A percentile compares a stretch with the other conserved stretches of the same genome.
Evolutionary conservation across 2,329 filamentous ascomycete genomes (phyloP).

Genomic region (Xylariaceae sp.): DNA sequence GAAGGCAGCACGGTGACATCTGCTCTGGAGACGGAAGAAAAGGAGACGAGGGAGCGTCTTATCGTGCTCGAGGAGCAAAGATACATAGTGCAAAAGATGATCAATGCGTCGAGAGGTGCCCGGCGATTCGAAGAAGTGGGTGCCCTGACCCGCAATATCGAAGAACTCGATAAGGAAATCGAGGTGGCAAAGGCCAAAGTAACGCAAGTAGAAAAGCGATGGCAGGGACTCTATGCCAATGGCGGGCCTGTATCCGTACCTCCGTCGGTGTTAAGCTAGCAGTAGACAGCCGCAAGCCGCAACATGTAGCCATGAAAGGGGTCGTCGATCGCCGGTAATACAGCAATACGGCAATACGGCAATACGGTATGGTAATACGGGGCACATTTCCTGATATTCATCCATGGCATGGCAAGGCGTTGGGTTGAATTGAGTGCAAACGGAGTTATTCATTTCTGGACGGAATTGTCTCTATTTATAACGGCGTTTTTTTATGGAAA

Average conservation of each 20-base stretch:
- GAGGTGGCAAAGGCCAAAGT: constrained; percentile 60
- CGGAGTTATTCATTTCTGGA: background rate
- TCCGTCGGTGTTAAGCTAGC: background rate
- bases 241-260: constrained; percentile 12
- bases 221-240: constrained; percentile 47
- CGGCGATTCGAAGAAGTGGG: constrained; percentile 82
- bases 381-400: background rate
- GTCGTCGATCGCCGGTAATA: too few relatives aligned
- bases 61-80: constrained; percentile 87
- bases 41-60: constrained; percentile 69
- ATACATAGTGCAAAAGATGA: constrained; percentile 84
- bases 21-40: constrained; percentile 73
- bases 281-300: background rate
- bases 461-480: too few relatives aligned
- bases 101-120: constrained; percentile 67
- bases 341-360: too few relatives aligned
- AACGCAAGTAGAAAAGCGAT: constrained; percentile 56
- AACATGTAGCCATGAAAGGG: too few relatives aligned
- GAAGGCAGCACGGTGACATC: constrained; percentile 50
- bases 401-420: constrained; percentile 28
- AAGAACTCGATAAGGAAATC: constrained; percentile 78
- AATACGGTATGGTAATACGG: background rate
- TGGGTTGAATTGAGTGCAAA: constrained; percentile 1
- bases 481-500: background rate
- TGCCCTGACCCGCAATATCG: constrained; percentile 70